Base-by-base conservation (phyloP, 1,284 basidiomycete species). In the Sanghuangporus sanghuang region DNA sequence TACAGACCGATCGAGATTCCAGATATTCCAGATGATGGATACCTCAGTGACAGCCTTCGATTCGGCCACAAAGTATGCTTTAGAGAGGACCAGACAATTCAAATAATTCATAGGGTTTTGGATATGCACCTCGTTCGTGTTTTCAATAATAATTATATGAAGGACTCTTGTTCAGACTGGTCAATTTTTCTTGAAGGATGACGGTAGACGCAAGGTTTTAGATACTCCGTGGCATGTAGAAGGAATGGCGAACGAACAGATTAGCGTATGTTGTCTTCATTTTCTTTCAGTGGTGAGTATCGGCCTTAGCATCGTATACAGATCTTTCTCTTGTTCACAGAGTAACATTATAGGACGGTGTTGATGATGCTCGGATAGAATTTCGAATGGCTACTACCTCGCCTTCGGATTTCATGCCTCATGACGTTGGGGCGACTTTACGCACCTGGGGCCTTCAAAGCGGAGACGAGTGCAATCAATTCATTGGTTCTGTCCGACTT, bases 161-260 rank as follows among this genome's bases (percentile, higher is more conserved):
- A 32, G 6, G 11, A 49, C 12, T 46, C 27, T 8, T 42, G 32
- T 21, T 48, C 39, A 64, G 11, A 40, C 12, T 48, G 9, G 14
- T 32, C 27, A 32, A 32, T 32, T 59, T 35, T 61, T 50, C 38
- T 40, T 57, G 21, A 67, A 83, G 79, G 73, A 71, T 35, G 78
- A 79, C 7, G 75, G 76, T 32, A 73, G 73, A 39, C 76, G 76
- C 1, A 58, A 62, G 9, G 81, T 78, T 68, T 57, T 62, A 2
- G 79, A 78, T 2, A 75, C 77, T 3, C 68, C 70, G 7, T 86
- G 83, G 83, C 81, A 81, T 59, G 81, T 84, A 23, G 81, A 82
- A 69, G 83, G 83, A 21, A 85, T 82, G 81, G 70, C 75, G 64
- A 83, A 81, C 66, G 84, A 85, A 69, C 73, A 77, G 14, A 81